Base-by-base conservation (phyloP, 2,329 filamentous ascomycete genomes). In the Ceratocystis eucalypticola region DNA sequence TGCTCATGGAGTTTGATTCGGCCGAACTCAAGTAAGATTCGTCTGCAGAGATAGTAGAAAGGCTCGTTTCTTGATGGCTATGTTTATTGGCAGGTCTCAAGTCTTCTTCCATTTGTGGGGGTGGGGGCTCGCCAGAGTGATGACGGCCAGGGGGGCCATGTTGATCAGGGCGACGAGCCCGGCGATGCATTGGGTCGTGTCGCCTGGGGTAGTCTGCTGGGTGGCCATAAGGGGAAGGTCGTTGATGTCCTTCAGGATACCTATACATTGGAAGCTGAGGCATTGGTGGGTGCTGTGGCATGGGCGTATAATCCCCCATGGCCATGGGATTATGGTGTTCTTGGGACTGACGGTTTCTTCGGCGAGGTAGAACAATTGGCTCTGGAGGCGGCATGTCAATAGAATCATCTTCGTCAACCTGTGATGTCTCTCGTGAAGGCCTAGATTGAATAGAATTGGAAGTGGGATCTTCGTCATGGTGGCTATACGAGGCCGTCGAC, bases 1-100 rank as follows among this genome's bases (percentile, higher is more conserved):
- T 45, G 61, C 44, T 63, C 10, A 22, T 20, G 6, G 61, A 63
- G 12, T 8, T 44, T 30, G 61, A 63, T 48, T 63, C 61, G 22
- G 33, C 33, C 3, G 55, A 59, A 37, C 55, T 59, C 17, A 59
- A n/a, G 28, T 10, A 33, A n/a, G 30, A 30, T 59, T 59, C 55
- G 8, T 59, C 55, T 10, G 55, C 55, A 20, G 55, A 59, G 20
- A 59, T 33, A 37, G 55, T 59, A 37, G 55, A 59, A 37, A 33
- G 15, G 28, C 33, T 30, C 15, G 28, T 33, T 15, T 15, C 17
- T 15, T 37, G 25, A 37, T 59, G 28, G 15, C 55, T n/a, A 25
- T 37, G 55, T 5, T 59, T 37, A 8, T 37, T 20, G 15, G 10
- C 10, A 8, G 55, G 20, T 37, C 22, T 30, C 28, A 59, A n/a